These are phyloP conservation scores for Favolaschia claudopus DNA, from an alignment of 768 basidiomycete genomes.

Conservation along the genomic window DNA sequence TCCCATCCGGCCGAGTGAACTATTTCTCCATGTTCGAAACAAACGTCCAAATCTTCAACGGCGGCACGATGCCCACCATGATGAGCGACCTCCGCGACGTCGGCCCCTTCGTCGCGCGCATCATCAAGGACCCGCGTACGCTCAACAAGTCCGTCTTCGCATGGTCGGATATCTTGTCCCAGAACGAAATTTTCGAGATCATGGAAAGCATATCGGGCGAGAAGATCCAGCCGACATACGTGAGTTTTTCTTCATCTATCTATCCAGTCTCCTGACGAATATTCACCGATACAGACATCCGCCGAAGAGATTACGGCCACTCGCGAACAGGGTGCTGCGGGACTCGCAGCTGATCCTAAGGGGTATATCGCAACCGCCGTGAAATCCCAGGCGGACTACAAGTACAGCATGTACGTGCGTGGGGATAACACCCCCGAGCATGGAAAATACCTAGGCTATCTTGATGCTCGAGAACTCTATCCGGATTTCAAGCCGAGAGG, in stretches of 20 bases:
- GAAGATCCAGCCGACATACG: not conserved
- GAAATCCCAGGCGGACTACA: not conserved
- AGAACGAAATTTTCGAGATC: not conserved
- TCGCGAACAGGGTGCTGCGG: not conserved
- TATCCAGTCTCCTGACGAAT: not conserved
- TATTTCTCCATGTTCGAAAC: not conserved
- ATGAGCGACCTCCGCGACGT: slow-evolving; percentile 30
- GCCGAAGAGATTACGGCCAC: not conserved
- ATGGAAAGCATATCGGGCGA: not conserved
- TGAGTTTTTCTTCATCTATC: not conserved
- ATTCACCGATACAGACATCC: not conserved
- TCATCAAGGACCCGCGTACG: slow-evolving; percentile 38
- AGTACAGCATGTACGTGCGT: not conserved
- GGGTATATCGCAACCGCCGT: not conserved
- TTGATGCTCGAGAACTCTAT: not conserved
- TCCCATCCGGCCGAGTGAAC: not conserved
- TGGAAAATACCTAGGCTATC: not conserved
- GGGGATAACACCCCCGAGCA: not conserved
- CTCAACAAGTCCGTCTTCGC: slow-evolving; percentile 35
- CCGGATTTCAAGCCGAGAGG: not conserved
- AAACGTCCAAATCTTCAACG: slow-evolving; percentile 21
- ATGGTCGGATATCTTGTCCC: not conserved
- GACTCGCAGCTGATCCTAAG: not conserved
- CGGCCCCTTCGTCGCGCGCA: slow-evolving; percentile 34
- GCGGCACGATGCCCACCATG: slow-evolving; percentile 23